phyloP scores from a whole-genome alignment of 306 rosid genomes.

The Carpinus viminea region DNA sequence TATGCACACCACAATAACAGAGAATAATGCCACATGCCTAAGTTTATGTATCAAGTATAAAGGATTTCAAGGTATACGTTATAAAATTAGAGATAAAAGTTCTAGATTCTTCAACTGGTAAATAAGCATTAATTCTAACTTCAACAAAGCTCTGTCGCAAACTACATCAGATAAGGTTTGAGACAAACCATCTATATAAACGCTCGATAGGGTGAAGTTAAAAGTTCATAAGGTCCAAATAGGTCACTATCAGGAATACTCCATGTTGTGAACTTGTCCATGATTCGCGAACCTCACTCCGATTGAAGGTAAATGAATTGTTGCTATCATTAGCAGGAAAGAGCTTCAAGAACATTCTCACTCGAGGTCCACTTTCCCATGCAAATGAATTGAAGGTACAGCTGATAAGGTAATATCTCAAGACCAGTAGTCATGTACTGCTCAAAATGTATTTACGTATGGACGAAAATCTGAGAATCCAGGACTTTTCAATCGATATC shows the following conservation, averaged over 20 bases:
- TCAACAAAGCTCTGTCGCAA: conserved; percentile 18
- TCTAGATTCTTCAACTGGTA: conserved; percentile 14
- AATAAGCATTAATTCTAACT: conserved; percentile 17
- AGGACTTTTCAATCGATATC: conserved; percentile 90
- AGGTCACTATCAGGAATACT: conserved; percentile 42
- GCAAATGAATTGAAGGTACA: conserved; percentile 43
- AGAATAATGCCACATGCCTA: background rate
- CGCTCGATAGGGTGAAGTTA: conserved; percentile 26
- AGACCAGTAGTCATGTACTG: conserved; percentile 51
- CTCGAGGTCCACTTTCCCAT: conserved; percentile 79
- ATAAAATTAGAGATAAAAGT: conserved; percentile 7
- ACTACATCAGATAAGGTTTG: conserved; percentile 30
- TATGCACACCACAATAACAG: background rate
- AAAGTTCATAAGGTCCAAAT: conserved; percentile 89
- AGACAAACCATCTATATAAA: conserved; percentile 61
- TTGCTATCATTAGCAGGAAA: conserved; percentile 51
- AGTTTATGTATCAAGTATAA: background rate
- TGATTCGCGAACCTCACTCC: conserved; percentile 59
- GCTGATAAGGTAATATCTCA: conserved; percentile 41
- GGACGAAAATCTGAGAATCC: conserved; percentile 68
- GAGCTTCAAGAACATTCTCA: conserved; percentile 64
- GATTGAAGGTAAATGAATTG: conserved; percentile 39
- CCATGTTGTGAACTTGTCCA: conserved; percentile 64
- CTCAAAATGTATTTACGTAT: conserved; percentile 39
- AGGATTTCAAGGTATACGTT: background rate